phyloP scores from a whole-genome alignment of 148 eudicot genomes.

The Chenopodium suecicum region DNA sequence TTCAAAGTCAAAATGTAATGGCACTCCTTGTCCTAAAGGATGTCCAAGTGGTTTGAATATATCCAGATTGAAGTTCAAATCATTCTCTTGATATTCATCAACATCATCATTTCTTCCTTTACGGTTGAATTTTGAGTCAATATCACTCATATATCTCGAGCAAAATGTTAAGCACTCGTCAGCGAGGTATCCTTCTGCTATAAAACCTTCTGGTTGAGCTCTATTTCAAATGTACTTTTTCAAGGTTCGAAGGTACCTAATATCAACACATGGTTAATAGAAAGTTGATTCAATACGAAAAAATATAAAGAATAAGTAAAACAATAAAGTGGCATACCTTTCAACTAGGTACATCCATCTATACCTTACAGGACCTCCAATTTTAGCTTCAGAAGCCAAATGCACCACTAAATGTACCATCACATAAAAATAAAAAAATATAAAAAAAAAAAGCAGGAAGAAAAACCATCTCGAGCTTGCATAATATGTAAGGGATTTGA shows the following conservation, averaged over 20 bases:
- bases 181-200: constrained; percentile 15
- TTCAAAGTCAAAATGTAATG: background rate
- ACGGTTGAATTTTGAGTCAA: constrained; percentile 22
- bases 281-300: background rate
- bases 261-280: background rate
- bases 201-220: constrained; percentile 12
- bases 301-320: background rate
- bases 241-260: constrained; percentile 2
- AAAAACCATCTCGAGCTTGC: constrained; percentile 13
- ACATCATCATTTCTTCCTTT: constrained; percentile 18
- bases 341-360: constrained; percentile 14
- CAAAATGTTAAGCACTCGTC: constrained; percentile 26
- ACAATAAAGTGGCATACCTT: background rate
- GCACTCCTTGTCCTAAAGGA: background rate
- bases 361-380: constrained; percentile 2
- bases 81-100: too few relatives aligned
- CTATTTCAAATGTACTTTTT: background rate
- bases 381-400: constrained; percentile 1
- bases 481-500: constrained; percentile 8
- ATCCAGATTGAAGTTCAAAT: background rate
- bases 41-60: constrained; percentile 8
- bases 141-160: constrained; percentile 20
- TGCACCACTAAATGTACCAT: constrained; percentile 9
- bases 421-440: background rate
- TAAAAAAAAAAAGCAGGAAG: constrained; percentile 3